These are phyloP conservation scores for Cadophora luteo-olivacea DNA, from an alignment of 2,329 filamentous ascomycete genomes.

Conservation along the genomic window DNA sequence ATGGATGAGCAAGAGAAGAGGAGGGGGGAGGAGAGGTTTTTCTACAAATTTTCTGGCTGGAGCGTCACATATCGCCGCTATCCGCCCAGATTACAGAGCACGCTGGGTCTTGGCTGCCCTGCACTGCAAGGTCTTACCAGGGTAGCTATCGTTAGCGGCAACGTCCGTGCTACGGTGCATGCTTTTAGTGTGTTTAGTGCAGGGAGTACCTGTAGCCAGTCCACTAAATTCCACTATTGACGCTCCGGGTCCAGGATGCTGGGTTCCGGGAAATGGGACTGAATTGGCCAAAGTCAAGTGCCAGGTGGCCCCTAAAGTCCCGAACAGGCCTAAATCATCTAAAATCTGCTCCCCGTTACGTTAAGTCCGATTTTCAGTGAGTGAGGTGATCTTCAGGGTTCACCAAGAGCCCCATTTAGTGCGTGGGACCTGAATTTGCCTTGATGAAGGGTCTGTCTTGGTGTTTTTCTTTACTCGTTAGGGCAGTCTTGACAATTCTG, in stretches of 20 bases:
- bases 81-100: constrained; percentile 24
- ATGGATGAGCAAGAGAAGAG: constrained; percentile 19
- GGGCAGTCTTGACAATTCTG: constrained; percentile 12
- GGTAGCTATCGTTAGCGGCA: constrained; percentile 15
- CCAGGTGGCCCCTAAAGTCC: neutral
- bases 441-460: constrained; percentile 10
- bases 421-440: neutral
- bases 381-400: constrained; percentile 17
- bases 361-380: neutral
- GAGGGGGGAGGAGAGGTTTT: constrained; percentile 23
- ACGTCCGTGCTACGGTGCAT: constrained; percentile 23
- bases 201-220: constrained; percentile 11
- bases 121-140: constrained; percentile 13
- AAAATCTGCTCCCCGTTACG: constrained; percentile 2
- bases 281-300: constrained; percentile 5
- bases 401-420: constrained; percentile 9
- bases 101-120: neutral
- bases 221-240: constrained; percentile 29
- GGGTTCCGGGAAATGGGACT: constrained; percentile 25
- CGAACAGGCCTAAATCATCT: neutral
- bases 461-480: constrained; percentile 5
- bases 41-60: constrained; percentile 27
- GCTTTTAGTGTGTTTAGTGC: constrained; percentile 9
- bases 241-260: constrained; percentile 36
- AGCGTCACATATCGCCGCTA: constrained; percentile 16